Evolutionary conservation across 2,329 filamentous ascomycete species (phyloP).

Genomic region (Fusarium buxicola): DNA sequence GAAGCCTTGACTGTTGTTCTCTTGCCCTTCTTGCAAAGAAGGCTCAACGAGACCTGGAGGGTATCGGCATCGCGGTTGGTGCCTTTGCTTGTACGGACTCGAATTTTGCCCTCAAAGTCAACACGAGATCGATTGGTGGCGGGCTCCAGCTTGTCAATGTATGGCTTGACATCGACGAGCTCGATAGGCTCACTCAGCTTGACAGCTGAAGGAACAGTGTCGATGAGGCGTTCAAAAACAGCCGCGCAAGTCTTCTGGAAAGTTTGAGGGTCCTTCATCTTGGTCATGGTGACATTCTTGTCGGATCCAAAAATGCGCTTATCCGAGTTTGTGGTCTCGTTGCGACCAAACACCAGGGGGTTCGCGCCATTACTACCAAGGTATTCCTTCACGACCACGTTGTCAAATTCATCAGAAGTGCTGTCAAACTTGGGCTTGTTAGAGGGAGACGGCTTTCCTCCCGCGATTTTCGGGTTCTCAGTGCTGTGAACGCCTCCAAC

Average conservation of each 20-base stretch:
- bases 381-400: constrained; percentile 56
- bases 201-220: constrained; percentile 3
- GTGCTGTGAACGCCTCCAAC: constrained; percentile 58
- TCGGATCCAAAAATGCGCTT: constrained; percentile 57
- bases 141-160: constrained; percentile 6
- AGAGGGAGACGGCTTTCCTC: constrained; percentile 1
- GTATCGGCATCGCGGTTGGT: constrained; percentile 4
- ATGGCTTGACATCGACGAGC: constrained; percentile 11
- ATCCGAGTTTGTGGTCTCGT: constrained; percentile 55
- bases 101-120: constrained; percentile 1
- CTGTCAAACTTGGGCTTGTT: constrained; percentile 45
- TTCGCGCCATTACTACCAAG: constrained; percentile 54
- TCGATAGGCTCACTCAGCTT: constrained; percentile 3
- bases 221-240: constrained; percentile 8
- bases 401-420: constrained; percentile 57
- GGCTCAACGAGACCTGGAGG: background rate
- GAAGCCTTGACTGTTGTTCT: background rate
- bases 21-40: background rate
- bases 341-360: constrained; percentile 54
- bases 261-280: background rate
- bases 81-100: constrained; percentile 4
- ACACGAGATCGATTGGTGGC: background rate
- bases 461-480: constrained; percentile 32
- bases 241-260: constrained; percentile 9
- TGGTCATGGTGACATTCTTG: constrained; percentile 55